Evolutionary conservation across 179 eudicot species (phyloP).

Genomic region (Beta lomatogona): DNA sequence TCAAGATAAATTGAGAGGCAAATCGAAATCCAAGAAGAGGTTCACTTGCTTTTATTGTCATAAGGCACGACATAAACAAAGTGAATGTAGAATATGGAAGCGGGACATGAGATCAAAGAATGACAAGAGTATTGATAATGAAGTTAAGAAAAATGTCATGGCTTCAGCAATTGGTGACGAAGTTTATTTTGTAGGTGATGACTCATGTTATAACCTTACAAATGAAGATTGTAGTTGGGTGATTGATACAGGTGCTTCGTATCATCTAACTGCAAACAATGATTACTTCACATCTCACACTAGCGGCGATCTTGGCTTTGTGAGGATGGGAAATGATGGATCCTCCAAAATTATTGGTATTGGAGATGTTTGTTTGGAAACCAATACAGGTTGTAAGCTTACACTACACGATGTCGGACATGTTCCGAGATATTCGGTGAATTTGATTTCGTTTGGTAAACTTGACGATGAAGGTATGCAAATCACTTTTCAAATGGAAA

Average conservation of each 20-base stretch:
- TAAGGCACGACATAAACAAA: neutral
- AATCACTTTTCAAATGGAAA: neutral
- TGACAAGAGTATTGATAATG: neutral
- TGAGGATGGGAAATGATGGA: neutral
- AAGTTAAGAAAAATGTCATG: neutral
- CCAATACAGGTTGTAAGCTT: neutral
- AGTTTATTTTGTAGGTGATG: neutral
- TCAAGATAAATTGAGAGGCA: neutral
- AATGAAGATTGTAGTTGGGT: neutral
- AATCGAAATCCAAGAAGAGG: neutral
- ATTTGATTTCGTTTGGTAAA: neutral
- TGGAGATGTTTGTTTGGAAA: conserved; percentile 14
- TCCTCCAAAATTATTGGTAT: conserved; percentile 12
- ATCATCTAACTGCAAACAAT: neutral
- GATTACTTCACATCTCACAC: neutral
- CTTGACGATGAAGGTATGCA: neutral
- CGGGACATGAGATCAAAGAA: neutral
- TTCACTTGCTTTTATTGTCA: neutral
- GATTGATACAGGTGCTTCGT: neutral
- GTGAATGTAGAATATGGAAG: too few relatives aligned
- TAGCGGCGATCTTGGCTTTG: neutral
- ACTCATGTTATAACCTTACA: neutral
- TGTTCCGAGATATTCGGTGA: neutral
- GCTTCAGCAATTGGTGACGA: neutral
- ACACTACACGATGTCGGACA: neutral